phyloP scores from a whole-genome alignment of 2,329 filamentous ascomycete genomes.

The Malbranchea zuffiana region DNA sequence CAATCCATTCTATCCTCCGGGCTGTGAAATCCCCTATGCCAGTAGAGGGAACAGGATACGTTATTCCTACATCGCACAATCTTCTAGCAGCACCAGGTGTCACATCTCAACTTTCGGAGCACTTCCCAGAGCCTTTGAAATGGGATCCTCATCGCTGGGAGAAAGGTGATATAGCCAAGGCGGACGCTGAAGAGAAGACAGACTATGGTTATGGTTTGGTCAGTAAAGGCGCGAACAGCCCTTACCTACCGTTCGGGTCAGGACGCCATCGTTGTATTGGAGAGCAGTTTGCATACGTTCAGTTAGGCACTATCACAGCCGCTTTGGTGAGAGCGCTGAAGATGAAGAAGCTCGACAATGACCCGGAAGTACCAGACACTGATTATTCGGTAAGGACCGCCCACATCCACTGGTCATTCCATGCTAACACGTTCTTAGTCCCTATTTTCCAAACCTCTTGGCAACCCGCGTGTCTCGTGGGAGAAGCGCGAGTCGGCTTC shows the following conservation, averaged over 20 bases:
- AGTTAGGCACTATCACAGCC: constrained; percentile 75
- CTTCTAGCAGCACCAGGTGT: constrained; percentile 80
- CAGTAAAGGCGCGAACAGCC: constrained; percentile 78
- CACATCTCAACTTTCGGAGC: constrained; percentile 56
- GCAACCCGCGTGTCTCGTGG: constrained; percentile 52
- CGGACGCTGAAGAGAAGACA: constrained; percentile 58
- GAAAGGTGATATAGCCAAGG: constrained; percentile 41
- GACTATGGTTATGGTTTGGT: constrained; percentile 93
- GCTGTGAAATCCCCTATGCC: constrained; percentile 81
- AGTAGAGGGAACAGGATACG: constrained; percentile 69
- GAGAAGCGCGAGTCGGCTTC: constrained; percentile 12
- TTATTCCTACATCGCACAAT: constrained; percentile 68
- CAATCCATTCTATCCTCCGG: constrained; percentile 91
- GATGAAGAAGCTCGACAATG: constrained; percentile 60
- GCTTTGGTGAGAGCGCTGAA: constrained; percentile 69
- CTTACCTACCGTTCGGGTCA: constrained; percentile 89
- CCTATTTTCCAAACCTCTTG: constrained; percentile 62
- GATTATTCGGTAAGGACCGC: constrained; percentile 42
- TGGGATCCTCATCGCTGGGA: constrained; percentile 95
- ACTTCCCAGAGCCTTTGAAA: constrained; percentile 68
- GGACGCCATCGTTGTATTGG: constrained; percentile 91
- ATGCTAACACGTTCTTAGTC: constrained; percentile 27
- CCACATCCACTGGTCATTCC: not conserved
- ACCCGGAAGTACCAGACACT: constrained; percentile 33
- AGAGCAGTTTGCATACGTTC: constrained; percentile 90